phyloP scores from a whole-genome alignment of 75 land plant species.

The Chamaecyparis obtusa region DNA sequence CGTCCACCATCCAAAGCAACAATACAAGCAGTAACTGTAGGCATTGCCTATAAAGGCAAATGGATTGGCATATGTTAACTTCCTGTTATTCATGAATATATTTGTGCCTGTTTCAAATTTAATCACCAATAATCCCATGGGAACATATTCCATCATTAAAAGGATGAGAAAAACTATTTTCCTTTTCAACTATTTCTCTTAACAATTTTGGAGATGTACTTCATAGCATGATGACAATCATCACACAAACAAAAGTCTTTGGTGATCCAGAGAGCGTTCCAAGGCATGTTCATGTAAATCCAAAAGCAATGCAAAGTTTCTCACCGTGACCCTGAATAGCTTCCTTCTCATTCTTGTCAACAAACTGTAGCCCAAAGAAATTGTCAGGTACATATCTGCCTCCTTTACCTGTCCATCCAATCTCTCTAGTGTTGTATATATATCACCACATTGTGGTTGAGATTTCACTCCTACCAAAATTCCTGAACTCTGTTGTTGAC shows the following conservation, averaged over 20 bases:
- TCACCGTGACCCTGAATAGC: not conserved
- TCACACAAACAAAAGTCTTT: not conserved
- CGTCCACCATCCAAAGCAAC: not conserved
- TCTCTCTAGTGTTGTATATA: constrained; percentile 19
- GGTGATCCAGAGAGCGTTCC: not conserved
- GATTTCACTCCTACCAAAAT: constrained; percentile 41
- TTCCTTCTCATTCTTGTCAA: not conserved
- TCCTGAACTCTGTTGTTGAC: constrained; percentile 32
- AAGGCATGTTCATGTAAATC: not conserved
- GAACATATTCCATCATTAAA: constrained; percentile 4
- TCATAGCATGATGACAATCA: not conserved
- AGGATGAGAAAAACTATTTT: not conserved
- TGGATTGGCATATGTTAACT: not conserved
- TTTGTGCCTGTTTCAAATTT: not conserved
- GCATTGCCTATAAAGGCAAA: not conserved
- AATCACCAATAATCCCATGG: not conserved
- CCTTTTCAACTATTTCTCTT: not conserved
- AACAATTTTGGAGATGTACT: not conserved
- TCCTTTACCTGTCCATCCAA: constrained; percentile 5
- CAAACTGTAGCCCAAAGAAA: not conserved
- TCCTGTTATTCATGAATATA: not conserved
- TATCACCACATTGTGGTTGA: constrained; percentile 21
- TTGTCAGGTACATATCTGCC: constrained; percentile 7
- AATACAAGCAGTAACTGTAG: not conserved
- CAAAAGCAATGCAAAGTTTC: not conserved